A percentile compares a stretch with the other conserved stretches of the same genome.
phyloP scores from a whole-genome alignment of 139 green algal species.

The Penium margaritaceum region DNA sequence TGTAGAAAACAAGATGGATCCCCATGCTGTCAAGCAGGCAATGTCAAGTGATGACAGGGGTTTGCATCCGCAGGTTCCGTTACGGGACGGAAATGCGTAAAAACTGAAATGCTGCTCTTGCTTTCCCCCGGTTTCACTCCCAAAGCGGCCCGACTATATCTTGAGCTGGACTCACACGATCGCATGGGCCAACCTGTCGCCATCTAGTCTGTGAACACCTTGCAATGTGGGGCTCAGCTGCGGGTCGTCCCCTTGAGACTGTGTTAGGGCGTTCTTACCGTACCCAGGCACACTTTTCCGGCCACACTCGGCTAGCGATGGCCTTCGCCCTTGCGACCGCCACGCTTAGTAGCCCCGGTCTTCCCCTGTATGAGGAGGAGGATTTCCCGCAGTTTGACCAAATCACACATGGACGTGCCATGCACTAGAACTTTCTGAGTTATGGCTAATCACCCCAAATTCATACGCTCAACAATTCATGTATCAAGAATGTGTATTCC shows the following conservation, averaged over 20 bases:
- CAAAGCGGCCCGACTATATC: constrained; percentile 49
- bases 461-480: too few species aligned
- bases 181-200: neutral
- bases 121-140: constrained; percentile 73
- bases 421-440: too few species aligned
- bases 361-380: too few species aligned
- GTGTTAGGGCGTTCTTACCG: constrained; percentile 18
- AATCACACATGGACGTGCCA: neutral
- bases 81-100: constrained; percentile 58
- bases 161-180: neutral
- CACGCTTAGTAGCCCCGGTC: too few species aligned
- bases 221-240: constrained; percentile 13
- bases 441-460: too few species aligned
- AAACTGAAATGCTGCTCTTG: constrained; percentile 70
- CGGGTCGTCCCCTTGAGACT: constrained; percentile 11
- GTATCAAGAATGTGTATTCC: too few species aligned
- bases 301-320: constrained; percentile 7
- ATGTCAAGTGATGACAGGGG: too few species aligned
- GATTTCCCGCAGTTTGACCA: constrained; percentile 21
- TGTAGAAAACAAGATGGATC: too few species aligned
- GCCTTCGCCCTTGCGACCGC: constrained; percentile 1
- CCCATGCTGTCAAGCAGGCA: too few species aligned
- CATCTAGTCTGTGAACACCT: constrained; percentile 12
- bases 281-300: constrained; percentile 14
- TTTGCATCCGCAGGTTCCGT: constrained; percentile 74